A percentile compares a stretch with the other conserved stretches of the same genome.
phyloP scores from a whole-genome alignment of 179 eudicot genomes.

The Heliamphora pulchella region DNA sequence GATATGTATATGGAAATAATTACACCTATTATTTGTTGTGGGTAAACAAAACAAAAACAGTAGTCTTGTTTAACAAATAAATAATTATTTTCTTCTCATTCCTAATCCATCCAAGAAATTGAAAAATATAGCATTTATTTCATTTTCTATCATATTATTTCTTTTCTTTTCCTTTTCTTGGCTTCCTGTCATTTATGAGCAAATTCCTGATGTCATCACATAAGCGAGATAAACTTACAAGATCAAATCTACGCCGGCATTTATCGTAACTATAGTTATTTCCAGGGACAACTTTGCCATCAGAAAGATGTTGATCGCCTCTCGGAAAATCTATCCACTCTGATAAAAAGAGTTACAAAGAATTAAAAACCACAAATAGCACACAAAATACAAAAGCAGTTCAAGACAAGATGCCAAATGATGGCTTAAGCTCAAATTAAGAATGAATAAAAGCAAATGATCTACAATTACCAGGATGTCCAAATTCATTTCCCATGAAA shows the following conservation, averaged over 20 bases:
- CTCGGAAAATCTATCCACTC: slow-evolving; percentile 99
- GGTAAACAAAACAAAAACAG: too few species aligned
- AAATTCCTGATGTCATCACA: not conserved
- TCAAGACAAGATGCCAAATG: not conserved
- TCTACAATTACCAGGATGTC: slow-evolving; percentile 79
- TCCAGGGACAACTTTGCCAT: slow-evolving; percentile 69
- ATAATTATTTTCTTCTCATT: too few species aligned
- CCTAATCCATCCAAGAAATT: too few species aligned
- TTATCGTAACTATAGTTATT: slow-evolving; percentile 81
- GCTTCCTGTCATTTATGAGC: not conserved
- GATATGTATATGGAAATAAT: too few species aligned
- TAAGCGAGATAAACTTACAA: slow-evolving; percentile 40
- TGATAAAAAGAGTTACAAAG: slow-evolving; percentile 25
- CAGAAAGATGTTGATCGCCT: slow-evolving; percentile 69
- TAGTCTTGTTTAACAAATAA: too few species aligned
- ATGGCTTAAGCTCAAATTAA: not conserved
- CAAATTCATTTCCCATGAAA: slow-evolving; percentile 99
- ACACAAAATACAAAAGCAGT: slow-evolving; percentile 12
- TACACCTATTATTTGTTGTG: too few species aligned
- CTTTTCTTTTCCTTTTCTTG: too few species aligned
- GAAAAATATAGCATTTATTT: too few species aligned
- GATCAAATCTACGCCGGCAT: slow-evolving; percentile 95
- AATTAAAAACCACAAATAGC: slow-evolving; percentile 14
- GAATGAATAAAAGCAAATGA: not conserved
- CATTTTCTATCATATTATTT: too few species aligned